Base-by-base conservation (phyloP, 805 yeast species). In the Saccharomycopsis fibuligera region DNA sequence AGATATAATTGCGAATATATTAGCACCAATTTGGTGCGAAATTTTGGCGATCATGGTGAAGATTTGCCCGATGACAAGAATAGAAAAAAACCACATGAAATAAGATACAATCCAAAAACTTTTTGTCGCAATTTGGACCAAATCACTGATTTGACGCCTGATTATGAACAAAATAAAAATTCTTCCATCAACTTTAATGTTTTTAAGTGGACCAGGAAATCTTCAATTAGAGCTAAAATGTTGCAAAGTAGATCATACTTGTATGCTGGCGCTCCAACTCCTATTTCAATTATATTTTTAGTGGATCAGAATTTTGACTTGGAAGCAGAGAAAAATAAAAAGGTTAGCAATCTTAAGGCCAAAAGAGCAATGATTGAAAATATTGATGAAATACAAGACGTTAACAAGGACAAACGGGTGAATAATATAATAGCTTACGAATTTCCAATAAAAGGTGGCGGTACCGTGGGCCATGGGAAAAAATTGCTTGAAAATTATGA, bases 221-320 rank as follows among this genome's bases (percentile, higher is more conserved):
- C 69, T 0, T 55, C 60, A 1, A 60, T 54, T 40, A 55, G 56
- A 3, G 37, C 58, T 21, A 65, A 68, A 41, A 54, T 60, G 2
- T 33, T 69, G 3, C 67, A 68, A n/a, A 60, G 68, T 3, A 65
- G 61, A 47, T 67, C 74, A 10, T 73, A 63, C 47, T 56, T 74
- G 3, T 56, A 68, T 44, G 71, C 70, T 36, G 69, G 72, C 45
- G 69, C 69, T 68, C 66, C 68, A 1, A 56, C 62, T 14, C 75
- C 75, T 2, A 47, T 56, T 17, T 60, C 67, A 1, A 49, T 71
- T n/a, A 58, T 62, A 6, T 54, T 53, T 24, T 30, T 53, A 21
- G 50, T 51, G 5, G 48, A 52, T 35, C 29, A 24, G 16, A 46
- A 49, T 30, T 49, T 42, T 44, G 22, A 22, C 8, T 29, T 27